Evolutionary conservation across 106 monocot genomes (phyloP), one percentile per base, ranked within the genome.

Genomic region (Cymbidium sinense): DNA sequence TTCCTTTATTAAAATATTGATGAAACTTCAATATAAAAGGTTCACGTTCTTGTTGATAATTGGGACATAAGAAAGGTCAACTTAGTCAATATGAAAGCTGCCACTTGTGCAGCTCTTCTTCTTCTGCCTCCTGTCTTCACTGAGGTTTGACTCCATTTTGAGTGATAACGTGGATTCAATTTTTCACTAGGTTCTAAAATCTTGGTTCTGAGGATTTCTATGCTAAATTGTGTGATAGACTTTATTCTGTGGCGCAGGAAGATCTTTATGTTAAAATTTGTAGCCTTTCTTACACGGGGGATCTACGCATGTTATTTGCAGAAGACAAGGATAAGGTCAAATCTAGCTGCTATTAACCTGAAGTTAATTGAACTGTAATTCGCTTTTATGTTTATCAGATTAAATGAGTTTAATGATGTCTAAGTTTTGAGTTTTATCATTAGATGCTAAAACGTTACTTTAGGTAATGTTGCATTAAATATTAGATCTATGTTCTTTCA

Each of bases 281-380:
- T 80, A 82, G 90, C 72, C 90, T 99, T 27, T 94, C 94, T 62
- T 99, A 99, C 82, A 89, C 87, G 89, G 98, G 98, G 82, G 98
- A 99, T 84, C 13, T 94, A 62, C 78, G 98, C 31, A 94, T 99
- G 98, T 75, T 92, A 4, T 98, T 98, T 89, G 98, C 94, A 21
- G 98, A 99, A 77, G 94, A 99, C 81, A 94, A 87, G 72, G 79
- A 90, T 80, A 99, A 99, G 94, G 98, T 89, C 23, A 73, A 70
- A 43, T 28, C 41, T 73, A 67, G 15, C 50, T 7, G 51, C 47
- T 70, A 7, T 52, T 25, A 50, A 50, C n/a, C 70, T 15, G 50
- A 4, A 31, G 39, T 77, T 34, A 41, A 28, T 44, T 67, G 15
- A 39, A 39, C n/a, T n/a, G n/a, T n/a, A n/a, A 39, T 3, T 4